A percentile compares a stretch with the other conserved stretches of the same genome.
Conservation (phyloP, 192 early-diverging fungal species). For the Entomortierella beljakovae region DNA sequence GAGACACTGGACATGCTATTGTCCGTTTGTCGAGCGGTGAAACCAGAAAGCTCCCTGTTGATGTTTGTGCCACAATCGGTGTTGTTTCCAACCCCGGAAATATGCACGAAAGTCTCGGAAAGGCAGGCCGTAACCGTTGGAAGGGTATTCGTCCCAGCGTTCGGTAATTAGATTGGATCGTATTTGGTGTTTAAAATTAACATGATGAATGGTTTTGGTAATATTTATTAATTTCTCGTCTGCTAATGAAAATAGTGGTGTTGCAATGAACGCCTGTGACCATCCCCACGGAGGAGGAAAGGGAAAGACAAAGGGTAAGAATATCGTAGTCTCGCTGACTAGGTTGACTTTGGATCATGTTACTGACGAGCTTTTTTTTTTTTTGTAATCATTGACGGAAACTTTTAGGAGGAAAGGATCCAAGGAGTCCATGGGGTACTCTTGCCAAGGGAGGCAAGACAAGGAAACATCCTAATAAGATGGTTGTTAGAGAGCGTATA, state of each 20-base stretch:
- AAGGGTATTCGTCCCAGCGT: slow-evolving; percentile 92
- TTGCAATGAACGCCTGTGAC: slow-evolving; percentile 93
- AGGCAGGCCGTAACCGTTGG: slow-evolving; percentile 87
- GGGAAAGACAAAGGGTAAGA: slow-evolving; percentile 92
- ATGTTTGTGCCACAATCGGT: slow-evolving; percentile 92
- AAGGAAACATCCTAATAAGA: slow-evolving; percentile 70
- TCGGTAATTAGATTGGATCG: slow-evolving; percentile 27
- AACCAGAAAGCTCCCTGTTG: slow-evolving; percentile 84
- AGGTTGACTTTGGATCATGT: not conserved
- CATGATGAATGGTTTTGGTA: not conserved
- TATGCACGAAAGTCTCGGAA: slow-evolving; percentile 87
- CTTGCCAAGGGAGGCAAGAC: slow-evolving; percentile 95
- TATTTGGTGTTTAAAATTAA: not conserved
- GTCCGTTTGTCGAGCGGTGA: slow-evolving; percentile 89
- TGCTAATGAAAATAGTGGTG: slow-evolving; percentile 77
- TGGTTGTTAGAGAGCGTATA: slow-evolving; percentile 75
- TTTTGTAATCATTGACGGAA: not conserved
- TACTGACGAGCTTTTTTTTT: not conserved
- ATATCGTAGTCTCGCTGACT: not conserved
- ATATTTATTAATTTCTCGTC: not conserved
- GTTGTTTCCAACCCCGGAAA: slow-evolving; percentile 91
- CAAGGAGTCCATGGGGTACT: slow-evolving; percentile 91
- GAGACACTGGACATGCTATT: slow-evolving; percentile 82
- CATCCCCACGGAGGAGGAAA: slow-evolving; percentile 99
- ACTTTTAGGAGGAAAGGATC: slow-evolving; percentile 68